Conservation (phyloP, 441 rosid species). For the Jatropha multifida region DNA sequence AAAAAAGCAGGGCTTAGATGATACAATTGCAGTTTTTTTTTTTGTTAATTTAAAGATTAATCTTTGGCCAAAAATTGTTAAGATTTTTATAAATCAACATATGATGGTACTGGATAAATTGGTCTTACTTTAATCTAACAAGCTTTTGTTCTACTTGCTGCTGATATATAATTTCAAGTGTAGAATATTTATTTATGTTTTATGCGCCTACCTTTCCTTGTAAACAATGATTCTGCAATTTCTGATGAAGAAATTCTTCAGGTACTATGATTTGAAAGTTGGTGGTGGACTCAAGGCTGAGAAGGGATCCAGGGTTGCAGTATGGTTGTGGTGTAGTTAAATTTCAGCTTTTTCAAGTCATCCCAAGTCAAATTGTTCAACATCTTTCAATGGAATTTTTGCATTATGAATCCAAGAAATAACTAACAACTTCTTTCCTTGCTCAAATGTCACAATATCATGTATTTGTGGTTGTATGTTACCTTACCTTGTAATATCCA, state of each 20-base stretch:
- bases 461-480: conserved; percentile 9
- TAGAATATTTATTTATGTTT: neutral
- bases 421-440: neutral
- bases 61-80: neutral
- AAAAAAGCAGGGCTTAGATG: neutral
- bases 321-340: conserved; percentile 73
- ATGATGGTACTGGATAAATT: neutral
- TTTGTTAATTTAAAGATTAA: neutral
- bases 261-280: conserved; percentile 90
- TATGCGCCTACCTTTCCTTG: neutral
- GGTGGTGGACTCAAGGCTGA: conserved; percentile 75
- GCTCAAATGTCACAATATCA: neutral
- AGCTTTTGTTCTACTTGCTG: conserved; percentile 2
- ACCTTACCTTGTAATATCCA: neutral
- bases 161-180: neutral
- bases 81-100: neutral
- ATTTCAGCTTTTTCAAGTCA: conserved; percentile 26
- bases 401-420: neutral
- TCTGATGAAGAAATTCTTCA: conserved; percentile 32
- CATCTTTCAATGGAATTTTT: conserved; percentile 7
- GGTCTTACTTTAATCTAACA: neutral
- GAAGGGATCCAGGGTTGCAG: conserved; percentile 97
- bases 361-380: neutral
- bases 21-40: neutral
- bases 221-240: conserved; percentile 12